Base-by-base conservation (phyloP, 805 yeast genomes). In the Saturnispora diversa region DNA sequence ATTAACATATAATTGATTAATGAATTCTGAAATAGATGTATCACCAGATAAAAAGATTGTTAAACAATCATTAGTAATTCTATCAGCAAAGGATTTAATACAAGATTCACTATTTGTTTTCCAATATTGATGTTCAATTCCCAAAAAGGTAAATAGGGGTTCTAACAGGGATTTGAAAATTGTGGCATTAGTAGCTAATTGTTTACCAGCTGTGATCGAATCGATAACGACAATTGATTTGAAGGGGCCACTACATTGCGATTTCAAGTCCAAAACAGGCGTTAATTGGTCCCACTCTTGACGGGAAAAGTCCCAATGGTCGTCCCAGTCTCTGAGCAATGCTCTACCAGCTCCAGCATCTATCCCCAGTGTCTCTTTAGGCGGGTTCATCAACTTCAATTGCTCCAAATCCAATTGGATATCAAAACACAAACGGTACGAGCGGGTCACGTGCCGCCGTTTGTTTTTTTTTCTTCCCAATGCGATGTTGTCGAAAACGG, bases 21-120 rank as follows among this genome's bases (percentile, higher is more conserved):
- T 50, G 37, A 88, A 74, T 56, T 88, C 97, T 37, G 72, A 75
- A 5, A 85, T 63, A 1, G 94, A 78, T 1, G 96, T 87, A 54
- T 88, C 97, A 2, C 97, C 97, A 28, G 94, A 81, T 7, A 88
- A 58, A 26, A 87, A 62, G 1, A 45, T 34, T 8, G 43, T 25
- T 0, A 49, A 39, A 0, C 37, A 26, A n/a, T 53, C 48, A 6
- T 4, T 2, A 9, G 13, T 13, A 3, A 38, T 24, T 3, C 30
- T 13, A n/a, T 37, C 26, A 3, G 46, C 51, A 45, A 66, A 60
- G n/a, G 65, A 54, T 2, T 50, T 35, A 6, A 77, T 67, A 1
- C 72, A 59, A n/a, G 53, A 40, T 2, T 56, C 43, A 4, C 68
- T 52, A 0, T 52, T 49, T 0, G 87, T 77, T 31, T 27, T 22